Base-by-base conservation (phyloP, 2,329 filamentous ascomycete genomes). In the Ascocoryne sarcoides region DNA sequence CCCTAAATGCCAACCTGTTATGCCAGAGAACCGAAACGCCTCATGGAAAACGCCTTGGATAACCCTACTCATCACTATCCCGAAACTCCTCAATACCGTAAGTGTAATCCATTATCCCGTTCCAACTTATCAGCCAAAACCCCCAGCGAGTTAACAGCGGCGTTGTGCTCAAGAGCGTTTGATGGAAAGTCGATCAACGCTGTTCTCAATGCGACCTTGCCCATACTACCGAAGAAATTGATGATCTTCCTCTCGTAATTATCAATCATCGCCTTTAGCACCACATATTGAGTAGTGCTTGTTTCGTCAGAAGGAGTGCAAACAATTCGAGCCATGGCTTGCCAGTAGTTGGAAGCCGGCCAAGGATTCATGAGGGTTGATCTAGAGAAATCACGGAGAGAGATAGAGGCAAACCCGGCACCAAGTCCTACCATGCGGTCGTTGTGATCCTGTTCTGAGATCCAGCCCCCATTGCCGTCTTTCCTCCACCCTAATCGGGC, bases 361-460 rank as follows among this genome's bases (percentile, higher is more conserved):
- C 76, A 92, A 0, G 82, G 88, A 51, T 89, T 89, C 48, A 79
- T 79, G 29, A 49, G 33, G 14, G 69, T 67, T 2, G 79, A 75
- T 48, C 75, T 81, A 47, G 75, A 76, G 57, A 93, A 95, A 59
- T 93, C 86, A 35, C 90, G 79, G 7, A 95, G 68, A 1, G 86
- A 78, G 28, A 96, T 70, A 1, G 89, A 78, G 0, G 88, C 85
- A 57, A 83, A 98, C 0, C 90, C 90, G 3, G 84, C 82, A 1
- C 79, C 87, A 1, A 95, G 68, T 0, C 88, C 90, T 3, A 77
- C 80, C 82, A 94, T 90, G 44, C 84, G 76, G 58, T 89, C 82
- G 51, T 76, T 76, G 62, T 95, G 88, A n/a, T 67, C 66, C 58
- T 87, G 79, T 52, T 84, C 79, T 2, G 70, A 65, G 44, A 83